Evolutionary conservation across 495 filamentous ascomycete genomes (phyloP), one percentile per base, ranked within the genome.

Genomic region (Pseudevernia furfuracea): DNA sequence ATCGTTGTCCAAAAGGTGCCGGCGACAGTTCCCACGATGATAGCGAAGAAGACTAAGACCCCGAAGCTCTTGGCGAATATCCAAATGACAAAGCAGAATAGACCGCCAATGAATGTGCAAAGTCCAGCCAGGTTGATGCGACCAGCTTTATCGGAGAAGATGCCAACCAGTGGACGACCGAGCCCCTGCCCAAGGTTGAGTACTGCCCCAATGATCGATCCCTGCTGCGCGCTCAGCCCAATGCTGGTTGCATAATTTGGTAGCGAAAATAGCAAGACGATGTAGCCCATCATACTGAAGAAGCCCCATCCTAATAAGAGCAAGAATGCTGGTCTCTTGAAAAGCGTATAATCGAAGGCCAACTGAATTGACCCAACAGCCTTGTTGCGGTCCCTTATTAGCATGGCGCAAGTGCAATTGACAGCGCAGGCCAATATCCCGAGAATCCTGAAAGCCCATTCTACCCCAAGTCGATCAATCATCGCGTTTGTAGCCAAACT

Each of bases 1-100:
- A 89, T 77, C 8, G 84, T 85, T 2, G 81, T 81, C 88, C 89
- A 91, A 65, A 89, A 87, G 1, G 81, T 83, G 21, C 89, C 89
- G 21, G 83, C 81, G 7, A 91, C 83, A n/a, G 75, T 76, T 0
- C 89, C 88, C 4, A 77, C 75, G 15, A 87, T 74, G 9, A 91
- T 63, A 1, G 87, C 81, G 67, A 86, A 91, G 62, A 90, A 79
- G 36, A 91, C 78, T 37, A 89, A 72, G 0, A 85, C 80, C 0
- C 81, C 82, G 63, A 82, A 87, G 52, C 73, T 77, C 59, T 82
- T 81, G 0, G 87, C 83, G 12, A 82, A 83, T 52, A 85, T 84
- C 89, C 89, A 94, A 11, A 92, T 76, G 32, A 85, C 81, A 28
- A 91, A 81, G 59, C 81, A 80, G 30, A 84, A 74, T 11, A 91